A percentile compares a stretch with the other conserved stretches of the same genome.
Conservation (phyloP, 805 yeast species). For the Wickerhamiella sergipiensis region DNA sequence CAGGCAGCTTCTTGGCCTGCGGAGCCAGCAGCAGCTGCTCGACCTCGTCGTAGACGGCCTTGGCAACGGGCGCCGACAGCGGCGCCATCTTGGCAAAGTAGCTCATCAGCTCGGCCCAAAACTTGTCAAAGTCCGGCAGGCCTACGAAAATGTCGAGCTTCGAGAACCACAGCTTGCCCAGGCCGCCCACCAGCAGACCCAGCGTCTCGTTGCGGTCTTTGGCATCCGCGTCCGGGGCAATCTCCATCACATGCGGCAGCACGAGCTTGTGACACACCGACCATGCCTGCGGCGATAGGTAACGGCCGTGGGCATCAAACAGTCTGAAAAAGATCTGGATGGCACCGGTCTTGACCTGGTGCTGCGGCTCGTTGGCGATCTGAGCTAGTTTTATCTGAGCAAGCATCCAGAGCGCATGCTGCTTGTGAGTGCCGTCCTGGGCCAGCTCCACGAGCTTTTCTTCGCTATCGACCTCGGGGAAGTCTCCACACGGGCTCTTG, state of each 20-base stretch:
- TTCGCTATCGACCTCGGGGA: constrained; percentile 2
- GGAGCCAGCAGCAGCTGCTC: constrained; percentile 32
- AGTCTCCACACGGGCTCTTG: constrained; percentile 1
- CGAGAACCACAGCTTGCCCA: constrained; percentile 45
- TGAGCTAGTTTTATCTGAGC: constrained; percentile 47
- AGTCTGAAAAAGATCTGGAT: constrained; percentile 79
- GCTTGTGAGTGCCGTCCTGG: constrained; percentile 8
- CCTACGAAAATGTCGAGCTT: constrained; percentile 31
- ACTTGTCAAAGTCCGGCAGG: constrained; percentile 18
- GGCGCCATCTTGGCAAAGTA: constrained; percentile 34
- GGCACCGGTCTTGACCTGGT: constrained; percentile 81
- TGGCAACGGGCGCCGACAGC: constrained; percentile 38
- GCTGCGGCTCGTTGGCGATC: constrained; percentile 49
- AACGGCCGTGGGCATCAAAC: constrained; percentile 53
- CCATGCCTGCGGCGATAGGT: constrained; percentile 46
- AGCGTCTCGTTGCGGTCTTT: constrained; percentile 47
- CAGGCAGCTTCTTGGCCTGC: constrained; percentile 7
- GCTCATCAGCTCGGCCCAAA: constrained; percentile 45
- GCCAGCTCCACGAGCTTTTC: constrained; percentile 20
- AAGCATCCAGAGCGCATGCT: constrained; percentile 45
- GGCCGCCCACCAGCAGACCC: constrained; percentile 47
- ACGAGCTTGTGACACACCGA: constrained; percentile 49
- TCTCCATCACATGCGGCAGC: constrained; percentile 29
- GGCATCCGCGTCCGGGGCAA: constrained; percentile 13
- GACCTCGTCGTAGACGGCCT: constrained; percentile 42